phyloP scores from a whole-genome alignment of 164 flowering plant species.

The Liriodendron chinense region DNA sequence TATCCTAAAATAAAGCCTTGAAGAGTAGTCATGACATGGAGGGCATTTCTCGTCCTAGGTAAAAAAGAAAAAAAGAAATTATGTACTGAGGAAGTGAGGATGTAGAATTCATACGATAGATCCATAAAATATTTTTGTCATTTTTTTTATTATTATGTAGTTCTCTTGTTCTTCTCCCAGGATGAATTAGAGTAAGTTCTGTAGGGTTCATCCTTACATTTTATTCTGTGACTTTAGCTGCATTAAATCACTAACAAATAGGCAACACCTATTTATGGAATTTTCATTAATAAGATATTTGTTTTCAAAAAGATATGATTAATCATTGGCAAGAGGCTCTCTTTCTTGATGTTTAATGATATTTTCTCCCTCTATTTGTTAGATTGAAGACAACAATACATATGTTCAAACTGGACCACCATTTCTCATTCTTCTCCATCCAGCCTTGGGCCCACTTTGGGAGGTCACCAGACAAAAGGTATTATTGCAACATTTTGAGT shows the following conservation, averaged over 20 bases:
- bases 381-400: slow-evolving; percentile 67
- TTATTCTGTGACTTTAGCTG: neutral
- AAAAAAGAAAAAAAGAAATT: too few species aligned
- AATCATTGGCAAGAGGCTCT: neutral
- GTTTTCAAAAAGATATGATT: neutral
- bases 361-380: slow-evolving; percentile 9
- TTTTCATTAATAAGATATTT: neutral
- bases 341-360: neutral
- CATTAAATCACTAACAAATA: neutral
- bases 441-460: slow-evolving; percentile 97
- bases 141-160: too few species aligned
- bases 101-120: too few species aligned
- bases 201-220: neutral
- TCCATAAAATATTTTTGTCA: too few species aligned
- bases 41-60: too few species aligned
- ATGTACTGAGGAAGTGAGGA: too few species aligned
- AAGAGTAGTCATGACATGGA: neutral
- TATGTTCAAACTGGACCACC: slow-evolving; percentile 82
- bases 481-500: neutral
- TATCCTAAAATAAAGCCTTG: neutral
- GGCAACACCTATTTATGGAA: neutral
- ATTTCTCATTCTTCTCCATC: slow-evolving; percentile 81
- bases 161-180: neutral
- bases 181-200: neutral
- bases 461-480: slow-evolving; percentile 92